Evolutionary conservation across 2,329 filamentous ascomycete species (phyloP).

Genomic region (Leptographium flavum): DNA sequence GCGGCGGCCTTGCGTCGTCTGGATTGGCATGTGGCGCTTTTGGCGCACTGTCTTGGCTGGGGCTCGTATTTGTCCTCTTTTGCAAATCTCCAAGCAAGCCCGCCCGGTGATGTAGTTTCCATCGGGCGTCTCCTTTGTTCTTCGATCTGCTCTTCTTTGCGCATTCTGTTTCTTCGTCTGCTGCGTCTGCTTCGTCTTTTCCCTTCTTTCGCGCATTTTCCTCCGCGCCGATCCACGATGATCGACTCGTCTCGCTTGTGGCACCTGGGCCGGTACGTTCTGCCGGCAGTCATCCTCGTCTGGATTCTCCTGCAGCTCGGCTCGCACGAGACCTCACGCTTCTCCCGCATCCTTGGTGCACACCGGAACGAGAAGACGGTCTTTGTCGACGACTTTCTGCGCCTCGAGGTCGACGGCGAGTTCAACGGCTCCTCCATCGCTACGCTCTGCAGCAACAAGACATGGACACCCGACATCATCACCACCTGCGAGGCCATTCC

Average conservation of each 20-base stretch:
- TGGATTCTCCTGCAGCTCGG: constrained; percentile 14
- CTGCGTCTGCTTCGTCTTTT: neutral
- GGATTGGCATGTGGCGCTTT: neutral
- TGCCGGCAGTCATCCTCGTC: constrained; percentile 12
- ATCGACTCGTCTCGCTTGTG: constrained; percentile 14
- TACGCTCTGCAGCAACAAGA: constrained; percentile 21
- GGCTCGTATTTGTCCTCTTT: neutral
- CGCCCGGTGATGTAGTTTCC: too few relatives aligned
- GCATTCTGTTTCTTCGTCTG: neutral
- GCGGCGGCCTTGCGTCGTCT: neutral
- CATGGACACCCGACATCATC: constrained; percentile 26
- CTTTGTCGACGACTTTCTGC: constrained; percentile 20
- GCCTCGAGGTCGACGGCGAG: constrained; percentile 18
- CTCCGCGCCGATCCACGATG: constrained; percentile 9
- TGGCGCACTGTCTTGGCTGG: neutral
- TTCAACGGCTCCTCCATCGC: constrained; percentile 18
- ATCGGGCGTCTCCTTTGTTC: too few relatives aligned
- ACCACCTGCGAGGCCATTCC: constrained; percentile 27
- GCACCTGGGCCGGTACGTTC: constrained; percentile 14
- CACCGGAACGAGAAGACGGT: constrained; percentile 19
- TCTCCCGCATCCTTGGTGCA: constrained; percentile 13
- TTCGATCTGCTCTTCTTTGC: neutral
- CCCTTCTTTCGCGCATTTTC: neutral
- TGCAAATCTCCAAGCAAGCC: too few relatives aligned
- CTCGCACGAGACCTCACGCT: constrained; percentile 1